A percentile compares a stretch with the other conserved stretches of the same genome.
Conservation (phyloP, 805 yeast genomes). For the Lipomyces orientalis region DNA sequence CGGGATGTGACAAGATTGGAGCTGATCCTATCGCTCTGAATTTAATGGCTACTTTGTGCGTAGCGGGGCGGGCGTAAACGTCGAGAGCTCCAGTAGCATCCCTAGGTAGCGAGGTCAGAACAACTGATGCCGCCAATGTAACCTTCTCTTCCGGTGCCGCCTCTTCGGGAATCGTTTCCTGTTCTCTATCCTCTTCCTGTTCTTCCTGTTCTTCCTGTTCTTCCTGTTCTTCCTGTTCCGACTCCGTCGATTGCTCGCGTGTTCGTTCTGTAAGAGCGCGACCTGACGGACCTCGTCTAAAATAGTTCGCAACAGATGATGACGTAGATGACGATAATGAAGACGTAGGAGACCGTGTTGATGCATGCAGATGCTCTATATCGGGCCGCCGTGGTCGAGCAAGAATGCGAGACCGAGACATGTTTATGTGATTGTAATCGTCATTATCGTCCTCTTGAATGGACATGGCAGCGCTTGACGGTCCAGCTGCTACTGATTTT, state of each 20-base stretch:
- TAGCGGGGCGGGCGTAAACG: slow-evolving; percentile 39
- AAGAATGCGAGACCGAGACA: neutral
- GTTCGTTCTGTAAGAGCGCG: neutral
- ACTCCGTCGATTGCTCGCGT: neutral
- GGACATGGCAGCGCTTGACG: neutral
- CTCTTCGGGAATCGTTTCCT: slow-evolving; percentile 43
- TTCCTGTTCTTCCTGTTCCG: neutral
- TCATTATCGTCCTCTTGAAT: neutral
- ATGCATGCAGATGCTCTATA: neutral
- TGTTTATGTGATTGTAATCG: neutral
- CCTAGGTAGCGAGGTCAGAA: slow-evolving; percentile 42
- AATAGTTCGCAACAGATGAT: slow-evolving; percentile 5
- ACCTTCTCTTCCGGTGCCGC: slow-evolving; percentile 41
- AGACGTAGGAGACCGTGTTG: slow-evolving; percentile 1
- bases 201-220: neutral
- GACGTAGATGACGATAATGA: slow-evolving; percentile 4
- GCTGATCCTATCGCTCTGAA: slow-evolving; percentile 63
- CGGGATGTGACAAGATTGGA: slow-evolving; percentile 53
- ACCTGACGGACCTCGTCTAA: neutral
- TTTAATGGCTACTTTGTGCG: slow-evolving; percentile 50
- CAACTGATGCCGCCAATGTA: slow-evolving; percentile 46
- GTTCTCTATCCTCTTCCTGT: neutral
- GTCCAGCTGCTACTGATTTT: neutral
- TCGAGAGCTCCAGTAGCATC: slow-evolving; percentile 43
- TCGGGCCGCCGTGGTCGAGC: neutral